These are phyloP conservation scores for Aspergillus unguis DNA, from an alignment of 2,329 filamentous ascomycete genomes.

Conservation along the genomic window DNA sequence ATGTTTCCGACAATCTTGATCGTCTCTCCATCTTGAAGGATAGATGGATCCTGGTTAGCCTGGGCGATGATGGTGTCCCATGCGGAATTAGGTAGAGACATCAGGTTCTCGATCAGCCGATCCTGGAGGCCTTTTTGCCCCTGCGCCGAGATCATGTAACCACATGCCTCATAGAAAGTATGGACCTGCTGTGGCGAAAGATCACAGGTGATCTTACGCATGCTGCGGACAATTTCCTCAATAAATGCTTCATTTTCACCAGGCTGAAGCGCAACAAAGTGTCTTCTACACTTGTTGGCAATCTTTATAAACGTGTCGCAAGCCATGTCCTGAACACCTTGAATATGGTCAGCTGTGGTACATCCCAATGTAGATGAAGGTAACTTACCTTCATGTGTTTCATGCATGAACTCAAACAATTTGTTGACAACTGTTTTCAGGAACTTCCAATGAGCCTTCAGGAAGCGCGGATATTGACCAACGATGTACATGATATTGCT, in stretches of 20 bases:
- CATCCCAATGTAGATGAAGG: background rate
- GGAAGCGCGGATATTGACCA: conserved; percentile 93
- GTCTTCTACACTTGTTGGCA: conserved; percentile 92
- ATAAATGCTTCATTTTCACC: conserved; percentile 96
- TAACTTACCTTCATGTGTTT: conserved; percentile 84
- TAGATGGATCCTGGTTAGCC: conserved; percentile 78
- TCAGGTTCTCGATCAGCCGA: conserved; percentile 82
- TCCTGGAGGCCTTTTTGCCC: conserved; percentile 94
- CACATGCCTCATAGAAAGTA: conserved; percentile 98
- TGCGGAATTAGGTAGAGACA: conserved; percentile 87
- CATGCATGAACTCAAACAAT: conserved; percentile 99
- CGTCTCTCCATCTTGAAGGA: conserved; percentile 86
- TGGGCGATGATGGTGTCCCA: conserved; percentile 94
- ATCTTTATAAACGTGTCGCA: conserved; percentile 99
- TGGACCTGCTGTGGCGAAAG: conserved; percentile 95
- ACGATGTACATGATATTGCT: conserved; percentile 99
- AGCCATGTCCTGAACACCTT: conserved; percentile 97
- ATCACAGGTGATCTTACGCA: conserved; percentile 93
- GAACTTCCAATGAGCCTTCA: conserved; percentile 99
- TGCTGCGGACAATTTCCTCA: conserved; percentile 93
- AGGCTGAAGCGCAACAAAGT: conserved; percentile 93
- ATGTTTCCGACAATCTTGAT: conserved; percentile 99
- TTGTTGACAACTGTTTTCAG: conserved; percentile 99
- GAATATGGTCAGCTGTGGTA: conserved; percentile 27
- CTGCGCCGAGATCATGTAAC: conserved; percentile 98